phyloP scores from a whole-genome alignment of 2,329 filamentous ascomycete genomes.

The Ascochyta rabiei region DNA sequence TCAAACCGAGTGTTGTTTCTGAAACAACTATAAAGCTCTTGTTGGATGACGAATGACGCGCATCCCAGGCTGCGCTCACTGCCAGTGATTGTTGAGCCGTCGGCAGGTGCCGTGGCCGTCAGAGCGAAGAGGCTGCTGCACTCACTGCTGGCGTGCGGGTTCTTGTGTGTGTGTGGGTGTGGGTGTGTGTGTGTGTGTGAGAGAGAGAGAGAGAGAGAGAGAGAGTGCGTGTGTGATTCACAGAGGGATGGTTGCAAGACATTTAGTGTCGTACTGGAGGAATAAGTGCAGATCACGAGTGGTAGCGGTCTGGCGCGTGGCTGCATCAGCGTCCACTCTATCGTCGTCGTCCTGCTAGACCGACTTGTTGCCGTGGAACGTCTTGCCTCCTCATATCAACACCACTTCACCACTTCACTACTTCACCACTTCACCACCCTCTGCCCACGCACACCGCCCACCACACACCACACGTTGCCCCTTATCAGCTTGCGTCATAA shows the following conservation, averaged over 20 bases:
- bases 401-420: not conserved
- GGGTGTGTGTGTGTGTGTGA: not conserved
- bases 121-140: not conserved
- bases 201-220: not conserved
- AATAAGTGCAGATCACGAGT: constrained; percentile 7
- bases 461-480: constrained; percentile 11
- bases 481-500: constrained; percentile 9
- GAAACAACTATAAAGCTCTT: constrained; percentile 9
- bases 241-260: not conserved
- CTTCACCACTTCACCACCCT: not conserved
- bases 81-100: constrained; percentile 2
- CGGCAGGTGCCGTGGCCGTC: constrained; percentile 10
- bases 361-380: constrained; percentile 15
- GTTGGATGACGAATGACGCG: constrained; percentile 13
- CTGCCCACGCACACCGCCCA: not conserved
- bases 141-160: not conserved
- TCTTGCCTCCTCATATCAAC: constrained; percentile 15
- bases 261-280: not conserved
- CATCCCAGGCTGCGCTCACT: not conserved
- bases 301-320: constrained; percentile 4
- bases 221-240: not conserved
- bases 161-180: not conserved
- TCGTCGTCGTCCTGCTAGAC: constrained; percentile 15
- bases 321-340: constrained; percentile 4
- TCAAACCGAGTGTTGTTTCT: constrained; percentile 4